Evolutionary conservation across 257 asterid genomes (phyloP).

Genomic region (Primulina tabacum): DNA sequence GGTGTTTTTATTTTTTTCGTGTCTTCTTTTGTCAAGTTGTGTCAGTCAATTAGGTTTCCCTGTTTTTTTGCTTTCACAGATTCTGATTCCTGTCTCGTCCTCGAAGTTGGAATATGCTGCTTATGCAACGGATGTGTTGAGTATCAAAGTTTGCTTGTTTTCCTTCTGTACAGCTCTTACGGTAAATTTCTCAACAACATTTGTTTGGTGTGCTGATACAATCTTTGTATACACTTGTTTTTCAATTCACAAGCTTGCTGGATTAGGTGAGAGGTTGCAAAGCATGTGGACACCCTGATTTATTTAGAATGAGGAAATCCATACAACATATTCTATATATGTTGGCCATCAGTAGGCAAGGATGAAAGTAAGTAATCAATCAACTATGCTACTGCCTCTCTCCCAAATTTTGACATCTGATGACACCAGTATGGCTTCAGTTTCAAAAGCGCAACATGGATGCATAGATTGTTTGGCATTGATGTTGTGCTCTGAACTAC

Average conservation of each 20-base stretch:
- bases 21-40: constrained; percentile 15
- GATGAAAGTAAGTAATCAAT: constrained; percentile 61
- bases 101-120: constrained; percentile 58
- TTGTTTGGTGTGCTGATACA: constrained; percentile 18
- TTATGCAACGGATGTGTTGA: constrained; percentile 43
- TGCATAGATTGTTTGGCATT: too few relatives aligned
- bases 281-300: constrained; percentile 45
- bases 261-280: constrained; percentile 61
- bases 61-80: constrained; percentile 44
- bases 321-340: constrained; percentile 51
- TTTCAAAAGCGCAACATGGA: constrained; percentile 88
- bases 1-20: constrained; percentile 8
- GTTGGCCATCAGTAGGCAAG: constrained; percentile 55
- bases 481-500: constrained; percentile 68
- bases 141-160: constrained; percentile 73
- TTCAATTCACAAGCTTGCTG: background rate
- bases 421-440: constrained; percentile 33
- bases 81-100: constrained; percentile 66
- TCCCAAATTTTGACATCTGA: constrained; percentile 24
- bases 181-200: constrained; percentile 44
- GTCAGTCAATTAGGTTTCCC: constrained; percentile 17
- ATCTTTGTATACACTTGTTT: background rate
- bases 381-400: constrained; percentile 11
- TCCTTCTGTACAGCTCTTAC: constrained; percentile 73
- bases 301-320: constrained; percentile 46